These are phyloP conservation scores for Craspedostauros australis DNA, from an alignment of 108 stramenopile genomes.

Conservation along the genomic window DNA sequence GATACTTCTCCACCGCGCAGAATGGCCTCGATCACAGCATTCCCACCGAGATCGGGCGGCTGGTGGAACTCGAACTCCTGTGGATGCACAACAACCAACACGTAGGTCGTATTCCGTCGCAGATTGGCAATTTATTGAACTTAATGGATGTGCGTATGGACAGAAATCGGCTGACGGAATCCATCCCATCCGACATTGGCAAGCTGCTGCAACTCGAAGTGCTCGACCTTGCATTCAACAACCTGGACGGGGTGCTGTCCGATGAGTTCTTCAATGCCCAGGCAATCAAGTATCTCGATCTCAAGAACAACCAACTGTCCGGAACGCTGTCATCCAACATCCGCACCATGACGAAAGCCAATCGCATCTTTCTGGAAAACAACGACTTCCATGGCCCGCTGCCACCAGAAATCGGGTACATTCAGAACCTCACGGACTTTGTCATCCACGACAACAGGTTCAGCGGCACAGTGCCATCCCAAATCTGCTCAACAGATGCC, in stretches of 20 bases:
- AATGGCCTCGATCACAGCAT: not conserved
- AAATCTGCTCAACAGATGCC: too few species aligned
- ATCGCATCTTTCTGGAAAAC: too few species aligned
- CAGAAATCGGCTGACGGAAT: constrained; percentile 4
- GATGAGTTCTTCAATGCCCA: constrained; percentile 16
- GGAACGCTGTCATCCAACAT: too few species aligned
- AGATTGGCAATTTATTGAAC: not conserved
- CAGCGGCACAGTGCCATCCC: too few species aligned
- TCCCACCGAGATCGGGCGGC: not conserved
- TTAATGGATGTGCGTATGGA: too few species aligned
- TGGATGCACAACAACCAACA: not conserved
- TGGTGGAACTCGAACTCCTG: not conserved
- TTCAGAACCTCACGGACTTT: too few species aligned
- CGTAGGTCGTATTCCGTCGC: not conserved
- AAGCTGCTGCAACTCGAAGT: constrained; percentile 9
- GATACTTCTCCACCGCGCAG: not conserved
- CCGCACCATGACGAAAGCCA: too few species aligned
- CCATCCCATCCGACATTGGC: constrained; percentile 23
- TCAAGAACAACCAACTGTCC: too few species aligned
- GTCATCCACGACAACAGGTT: too few species aligned
- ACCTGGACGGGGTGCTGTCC: constrained; percentile 32
- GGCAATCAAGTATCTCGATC: too few species aligned
- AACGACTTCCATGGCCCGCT: too few species aligned
- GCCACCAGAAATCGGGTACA: too few species aligned
- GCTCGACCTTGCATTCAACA: constrained; percentile 46